These are phyloP conservation scores for Paramyrothecium roridum DNA, from an alignment of 2,329 filamentous ascomycete genomes.

Conservation along the genomic window DNA sequence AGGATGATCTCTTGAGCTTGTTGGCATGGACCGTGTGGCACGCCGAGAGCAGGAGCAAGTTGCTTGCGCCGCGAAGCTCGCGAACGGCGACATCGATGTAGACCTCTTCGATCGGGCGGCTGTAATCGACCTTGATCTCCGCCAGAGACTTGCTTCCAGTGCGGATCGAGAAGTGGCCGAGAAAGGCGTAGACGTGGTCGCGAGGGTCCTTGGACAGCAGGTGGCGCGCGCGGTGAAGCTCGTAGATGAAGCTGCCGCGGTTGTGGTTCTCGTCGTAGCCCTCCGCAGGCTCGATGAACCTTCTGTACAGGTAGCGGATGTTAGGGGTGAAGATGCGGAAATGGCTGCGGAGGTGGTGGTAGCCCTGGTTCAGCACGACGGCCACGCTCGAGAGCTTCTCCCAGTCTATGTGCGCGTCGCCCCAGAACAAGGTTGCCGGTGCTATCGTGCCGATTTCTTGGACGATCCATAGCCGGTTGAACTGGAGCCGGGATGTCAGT, in stretches of 20 bases:
- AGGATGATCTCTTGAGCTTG: slow-evolving; percentile 6
- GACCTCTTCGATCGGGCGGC: slow-evolving; percentile 23
- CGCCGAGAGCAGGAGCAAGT: slow-evolving; percentile 26
- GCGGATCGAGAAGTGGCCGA: slow-evolving; percentile 29
- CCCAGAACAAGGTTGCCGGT: slow-evolving; percentile 30
- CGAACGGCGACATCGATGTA: slow-evolving; percentile 28
- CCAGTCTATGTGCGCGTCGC: slow-evolving; percentile 27
- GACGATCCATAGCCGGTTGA: slow-evolving; percentile 32
- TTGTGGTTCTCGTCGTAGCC: slow-evolving; percentile 22
- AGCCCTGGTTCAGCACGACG: slow-evolving; percentile 26
- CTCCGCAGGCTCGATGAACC: slow-evolving; percentile 28
- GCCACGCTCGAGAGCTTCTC: slow-evolving; percentile 24
- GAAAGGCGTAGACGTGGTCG: slow-evolving; percentile 31
- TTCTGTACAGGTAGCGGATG: slow-evolving; percentile 25
- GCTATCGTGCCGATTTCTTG: slow-evolving; percentile 32
- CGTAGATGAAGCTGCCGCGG: slow-evolving; percentile 30
- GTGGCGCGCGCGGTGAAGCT: slow-evolving; percentile 30
- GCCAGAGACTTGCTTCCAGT: slow-evolving; percentile 16
- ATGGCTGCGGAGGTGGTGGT: slow-evolving; percentile 24
- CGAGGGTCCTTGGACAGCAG: slow-evolving; percentile 26
- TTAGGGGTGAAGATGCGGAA: slow-evolving; percentile 27
- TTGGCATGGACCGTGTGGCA: slow-evolving; percentile 15
- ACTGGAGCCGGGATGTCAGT: slow-evolving; percentile 14
- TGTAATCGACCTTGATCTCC: slow-evolving; percentile 23
- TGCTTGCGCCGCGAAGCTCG: slow-evolving; percentile 20